phyloP scores from a whole-genome alignment of 1,284 basidiomycete species.

The Sphagnurus paluster region DNA sequence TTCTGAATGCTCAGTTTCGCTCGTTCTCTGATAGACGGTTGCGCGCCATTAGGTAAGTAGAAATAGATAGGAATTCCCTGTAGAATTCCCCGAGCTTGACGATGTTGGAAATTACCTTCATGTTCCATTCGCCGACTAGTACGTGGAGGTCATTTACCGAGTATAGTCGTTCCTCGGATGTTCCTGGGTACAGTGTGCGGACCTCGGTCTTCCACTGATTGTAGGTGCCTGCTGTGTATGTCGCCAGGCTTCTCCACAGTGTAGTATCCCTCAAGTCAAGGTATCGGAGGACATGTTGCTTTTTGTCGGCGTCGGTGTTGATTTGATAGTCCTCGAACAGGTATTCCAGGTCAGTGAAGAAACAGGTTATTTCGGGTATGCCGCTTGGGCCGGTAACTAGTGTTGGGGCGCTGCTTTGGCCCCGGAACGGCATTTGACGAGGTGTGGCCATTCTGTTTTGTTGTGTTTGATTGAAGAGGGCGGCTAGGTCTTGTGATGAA shows the following conservation, averaged over 20 bases:
- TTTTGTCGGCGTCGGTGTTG: neutral
- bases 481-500: no score
- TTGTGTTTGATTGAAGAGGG: no score
- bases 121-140: neutral
- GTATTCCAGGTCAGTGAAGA: constrained; percentile 11
- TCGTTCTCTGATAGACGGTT: neutral
- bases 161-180: neutral
- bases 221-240: neutral
- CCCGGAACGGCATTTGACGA: no score
- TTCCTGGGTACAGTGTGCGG: neutral
- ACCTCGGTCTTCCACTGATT: neutral
- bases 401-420: no score
- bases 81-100: neutral
- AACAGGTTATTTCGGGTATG: no score
- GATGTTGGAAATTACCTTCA: neutral
- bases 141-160: neutral
- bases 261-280: neutral
- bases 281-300: neutral
- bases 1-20: neutral
- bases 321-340: constrained; percentile 11
- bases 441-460: no score
- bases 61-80: constrained; percentile 14
- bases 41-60: constrained; percentile 11
- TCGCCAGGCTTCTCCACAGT: neutral
- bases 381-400: no score